phyloP scores from a whole-genome alignment of 768 basidiomycete species.

The Phanerodontia chrysosporium region DNA sequence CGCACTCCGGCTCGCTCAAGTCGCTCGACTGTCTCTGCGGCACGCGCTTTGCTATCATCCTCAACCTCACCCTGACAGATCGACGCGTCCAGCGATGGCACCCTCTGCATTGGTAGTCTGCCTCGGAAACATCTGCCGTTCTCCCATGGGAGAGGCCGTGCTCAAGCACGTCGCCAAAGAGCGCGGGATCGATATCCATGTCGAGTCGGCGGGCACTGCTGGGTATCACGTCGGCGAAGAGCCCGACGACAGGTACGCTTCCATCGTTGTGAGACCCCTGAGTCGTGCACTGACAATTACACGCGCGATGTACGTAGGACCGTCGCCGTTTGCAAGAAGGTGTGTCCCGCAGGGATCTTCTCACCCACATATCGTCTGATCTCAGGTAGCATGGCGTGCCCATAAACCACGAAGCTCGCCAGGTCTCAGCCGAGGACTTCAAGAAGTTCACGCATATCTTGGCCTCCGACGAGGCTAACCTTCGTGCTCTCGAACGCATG shows the following conservation, averaged over 20 bases:
- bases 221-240: constrained; percentile 81
- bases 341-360: constrained; percentile 21
- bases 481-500: constrained; percentile 53
- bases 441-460: constrained; percentile 77
- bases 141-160: constrained; percentile 91
- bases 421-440: constrained; percentile 64
- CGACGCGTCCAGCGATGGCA: constrained; percentile 12
- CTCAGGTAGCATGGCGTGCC: constrained; percentile 75
- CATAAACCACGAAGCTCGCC: constrained; percentile 66
- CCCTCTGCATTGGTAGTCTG: constrained; percentile 69
- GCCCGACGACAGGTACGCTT: constrained; percentile 72
- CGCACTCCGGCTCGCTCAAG: background rate
- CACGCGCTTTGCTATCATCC: background rate
- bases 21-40: background rate
- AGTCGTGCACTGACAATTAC: background rate
- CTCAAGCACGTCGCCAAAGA: constrained; percentile 62
- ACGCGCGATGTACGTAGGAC: constrained; percentile 46
- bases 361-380: background rate
- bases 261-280: background rate
- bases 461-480: constrained; percentile 77
- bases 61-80: background rate
- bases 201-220: constrained; percentile 84
- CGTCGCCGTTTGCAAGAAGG: constrained; percentile 67
- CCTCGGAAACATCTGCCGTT: constrained; percentile 83
- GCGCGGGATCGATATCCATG: constrained; percentile 60